These are phyloP conservation scores for Fraxinus platypoda DNA, from an alignment of 305 asterid genomes.

Conservation along the genomic window DNA sequence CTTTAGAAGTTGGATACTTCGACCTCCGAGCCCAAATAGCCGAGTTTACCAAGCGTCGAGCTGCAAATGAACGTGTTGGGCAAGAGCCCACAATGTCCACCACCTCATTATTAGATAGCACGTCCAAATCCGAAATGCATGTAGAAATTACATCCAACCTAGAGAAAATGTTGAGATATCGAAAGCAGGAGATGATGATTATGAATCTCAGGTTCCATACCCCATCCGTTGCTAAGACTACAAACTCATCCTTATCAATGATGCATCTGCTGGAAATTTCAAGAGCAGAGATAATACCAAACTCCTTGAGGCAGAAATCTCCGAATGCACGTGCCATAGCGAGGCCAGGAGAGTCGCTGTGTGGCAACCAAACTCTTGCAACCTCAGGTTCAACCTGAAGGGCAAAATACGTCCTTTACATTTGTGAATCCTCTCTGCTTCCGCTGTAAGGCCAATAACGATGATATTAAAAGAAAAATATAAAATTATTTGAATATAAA, in stretches of 20 bases:
- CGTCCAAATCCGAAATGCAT: not conserved
- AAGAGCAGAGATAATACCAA: not conserved
- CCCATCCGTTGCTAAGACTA: not conserved
- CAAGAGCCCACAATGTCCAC: not conserved
- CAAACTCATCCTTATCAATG: not conserved
- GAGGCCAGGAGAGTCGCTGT: not conserved
- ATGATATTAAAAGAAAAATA: not conserved
- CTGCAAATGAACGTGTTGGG: not conserved
- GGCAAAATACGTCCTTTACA: not conserved
- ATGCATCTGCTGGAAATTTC: not conserved
- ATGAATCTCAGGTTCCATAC: not conserved
- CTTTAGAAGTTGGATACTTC: not conserved
- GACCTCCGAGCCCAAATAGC: not conserved
- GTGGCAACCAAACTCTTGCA: not conserved
- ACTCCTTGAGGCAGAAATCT: not conserved
- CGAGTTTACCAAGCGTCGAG: not conserved
- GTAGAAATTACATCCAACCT: not conserved
- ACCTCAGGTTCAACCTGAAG: not conserved
- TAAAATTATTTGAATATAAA: not conserved
- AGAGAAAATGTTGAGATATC: not conserved
- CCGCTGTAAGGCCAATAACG: not conserved
- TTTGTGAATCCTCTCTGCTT: not conserved
- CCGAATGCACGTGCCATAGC: not conserved
- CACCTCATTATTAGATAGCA: not conserved
- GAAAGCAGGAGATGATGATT: not conserved